Percentiles rank a stretch among this genome's conserved stretches.
Conservation (phyloP, 768 basidiomycete genomes). For the Podaxis rugospora region DNA sequence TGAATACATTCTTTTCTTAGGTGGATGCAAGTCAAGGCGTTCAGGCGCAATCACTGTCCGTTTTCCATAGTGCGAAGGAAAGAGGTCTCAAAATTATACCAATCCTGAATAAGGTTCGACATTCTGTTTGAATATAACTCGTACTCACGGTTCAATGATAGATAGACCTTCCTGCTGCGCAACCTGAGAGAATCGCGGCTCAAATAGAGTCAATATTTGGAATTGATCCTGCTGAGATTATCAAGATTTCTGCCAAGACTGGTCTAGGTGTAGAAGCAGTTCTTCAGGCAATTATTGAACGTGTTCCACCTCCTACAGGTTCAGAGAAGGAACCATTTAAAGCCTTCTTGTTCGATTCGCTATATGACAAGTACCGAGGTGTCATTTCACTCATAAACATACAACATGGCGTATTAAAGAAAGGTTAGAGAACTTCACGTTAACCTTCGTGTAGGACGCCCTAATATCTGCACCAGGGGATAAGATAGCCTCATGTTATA, state of each 20-base stretch:
- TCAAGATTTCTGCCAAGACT: conserved; percentile 90
- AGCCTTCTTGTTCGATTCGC: conserved; percentile 90
- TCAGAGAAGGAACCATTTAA: conserved; percentile 53
- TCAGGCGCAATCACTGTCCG: conserved; percentile 95
- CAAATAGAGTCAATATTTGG: conserved; percentile 85
- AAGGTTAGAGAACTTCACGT: conserved; percentile 46
- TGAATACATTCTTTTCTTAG: conserved; percentile 30
- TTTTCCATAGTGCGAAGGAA: conserved; percentile 85
- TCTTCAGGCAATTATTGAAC: conserved; percentile 73
- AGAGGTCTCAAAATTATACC: conserved; percentile 81
- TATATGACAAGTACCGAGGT: conserved; percentile 95
- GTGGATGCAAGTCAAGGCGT: conserved; percentile 98
- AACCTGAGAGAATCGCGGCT: conserved; percentile 71
- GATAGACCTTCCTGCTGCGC: conserved; percentile 92
- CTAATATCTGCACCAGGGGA: conserved; percentile 54
- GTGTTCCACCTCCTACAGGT: conserved; percentile 78
- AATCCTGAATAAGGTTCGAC: conserved; percentile 81
- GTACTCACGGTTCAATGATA: conserved; percentile 24
- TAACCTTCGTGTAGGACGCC: background rate
- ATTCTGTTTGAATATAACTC: background rate
- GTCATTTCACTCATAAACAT: conserved; percentile 90
- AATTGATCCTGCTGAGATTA: conserved; percentile 65
- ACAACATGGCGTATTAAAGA: conserved; percentile 73
- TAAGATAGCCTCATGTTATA: conserved; percentile 80
- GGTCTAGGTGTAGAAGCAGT: conserved; percentile 79